A percentile compares a stretch with the other conserved stretches of the same genome.
Evolutionary conservation across 2,329 filamentous ascomycete genomes (phyloP).

Genomic region (Trichoderma pleuroti): DNA sequence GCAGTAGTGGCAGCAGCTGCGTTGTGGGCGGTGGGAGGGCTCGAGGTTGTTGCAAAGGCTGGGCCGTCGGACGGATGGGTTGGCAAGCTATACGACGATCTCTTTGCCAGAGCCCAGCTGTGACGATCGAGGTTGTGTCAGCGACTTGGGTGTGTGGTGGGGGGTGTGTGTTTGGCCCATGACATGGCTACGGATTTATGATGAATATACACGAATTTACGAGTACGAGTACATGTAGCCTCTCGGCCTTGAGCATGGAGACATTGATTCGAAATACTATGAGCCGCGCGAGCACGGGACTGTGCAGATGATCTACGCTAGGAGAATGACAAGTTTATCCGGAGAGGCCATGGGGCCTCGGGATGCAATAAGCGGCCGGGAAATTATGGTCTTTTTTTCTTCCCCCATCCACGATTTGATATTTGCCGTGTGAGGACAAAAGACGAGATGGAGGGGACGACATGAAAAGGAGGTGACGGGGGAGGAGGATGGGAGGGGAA

Average conservation of each 20-base stretch:
- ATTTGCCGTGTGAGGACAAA: neutral
- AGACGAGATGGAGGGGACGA: neutral
- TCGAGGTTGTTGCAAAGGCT: slow-evolving; percentile 72
- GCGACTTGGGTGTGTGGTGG: neutral
- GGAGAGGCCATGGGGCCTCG: neutral
- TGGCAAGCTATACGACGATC: slow-evolving; percentile 71
- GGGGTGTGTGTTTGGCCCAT: neutral
- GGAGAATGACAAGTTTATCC: neutral
- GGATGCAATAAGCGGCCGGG: neutral
- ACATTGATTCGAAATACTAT: neutral
- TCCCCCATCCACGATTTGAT: neutral
- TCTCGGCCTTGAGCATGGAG: neutral
- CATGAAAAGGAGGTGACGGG: neutral
- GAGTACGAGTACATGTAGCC: neutral
- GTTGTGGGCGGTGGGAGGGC: slow-evolving; percentile 77
- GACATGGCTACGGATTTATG: neutral
- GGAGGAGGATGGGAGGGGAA: neutral
- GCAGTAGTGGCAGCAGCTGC: slow-evolving; percentile 54
- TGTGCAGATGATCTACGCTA: slow-evolving; percentile 1
- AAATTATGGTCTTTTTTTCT: neutral
- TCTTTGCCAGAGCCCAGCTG: slow-evolving; percentile 41
- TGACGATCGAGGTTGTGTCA: slow-evolving; percentile 21
- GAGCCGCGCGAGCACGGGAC: neutral
- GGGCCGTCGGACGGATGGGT: slow-evolving; percentile 74
- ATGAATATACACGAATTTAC: slow-evolving; percentile 11